Base-by-base conservation (phyloP, 768 basidiomycete genomes). In the Phaffia tasmanica region DNA sequence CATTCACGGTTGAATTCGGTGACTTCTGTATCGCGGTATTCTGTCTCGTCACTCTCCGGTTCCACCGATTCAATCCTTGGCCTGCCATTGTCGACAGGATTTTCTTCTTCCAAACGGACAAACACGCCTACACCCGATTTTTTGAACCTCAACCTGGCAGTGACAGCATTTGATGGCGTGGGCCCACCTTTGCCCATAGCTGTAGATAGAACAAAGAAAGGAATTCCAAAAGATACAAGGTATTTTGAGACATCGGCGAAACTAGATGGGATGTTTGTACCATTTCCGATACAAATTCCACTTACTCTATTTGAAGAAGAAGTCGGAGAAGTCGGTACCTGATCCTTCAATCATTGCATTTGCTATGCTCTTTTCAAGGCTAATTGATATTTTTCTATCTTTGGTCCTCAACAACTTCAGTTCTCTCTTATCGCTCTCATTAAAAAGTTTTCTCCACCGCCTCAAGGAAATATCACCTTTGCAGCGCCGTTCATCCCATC, bases 391-490 rank as follows among this genome's bases (percentile, higher is more conserved):
- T 14, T 3, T 62, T 30, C 15, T 55, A 46, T 21, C 30, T 59
- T 42, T 21, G n/a, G 29, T n/a, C 51, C 18, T 2, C 23, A 29
- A 25, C 15, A 23, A 6, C 11, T 23, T 1, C 73, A 97, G 93
- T 97, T 91, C 77, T 95, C 92, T 27, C 76, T 98, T 67, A 92
- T 92, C 68, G 87, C 86, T 70, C 82, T 98, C 60, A 84, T 94
- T 72, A 87, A 88, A 74, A 86, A 85, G 4, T 94, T 97, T 75
- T 83, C 84, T 6, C 73, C 82, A 72, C 82, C 78, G 1, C 30
- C 48, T 23, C 35, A 42, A 42, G 35, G 35, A 4, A 42, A 42
- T 11, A 81, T 86, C 16, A 80, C 83, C 23, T 77, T 79, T 59
- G 72, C 76, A 19, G 87, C 89, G 1, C 77, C 77, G 1, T 77